Base-by-base conservation (phyloP, 2,329 filamentous ascomycete species). In the Sclerotinia borealis region DNA sequence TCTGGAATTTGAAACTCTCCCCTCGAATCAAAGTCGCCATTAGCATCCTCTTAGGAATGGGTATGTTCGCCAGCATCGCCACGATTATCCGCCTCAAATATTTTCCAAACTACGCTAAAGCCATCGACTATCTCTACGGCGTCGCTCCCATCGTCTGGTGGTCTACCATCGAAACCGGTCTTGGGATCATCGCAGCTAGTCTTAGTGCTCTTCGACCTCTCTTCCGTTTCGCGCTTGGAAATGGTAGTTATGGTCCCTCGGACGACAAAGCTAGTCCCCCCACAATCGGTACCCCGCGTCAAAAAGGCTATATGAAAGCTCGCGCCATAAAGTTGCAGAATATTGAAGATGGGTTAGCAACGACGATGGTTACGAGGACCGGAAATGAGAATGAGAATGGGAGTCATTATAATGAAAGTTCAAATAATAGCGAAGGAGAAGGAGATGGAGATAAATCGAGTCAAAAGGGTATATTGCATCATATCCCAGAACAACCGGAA, bases 71-170 rank as follows among this genome's bases (percentile, higher is more conserved):
- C 11, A 61, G 48, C 19, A 27, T 54, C 17, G 59, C 59, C 6
- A 61, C 59, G 8, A 54, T 61, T 19, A 22, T 61, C 10, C 59
- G 59, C 15, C 19, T 61, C 11, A 61, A 34, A 34, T 61, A 61
- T 25, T 54, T 61, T n/a, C 47, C 34, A 25, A 19, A 61, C 10
- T 54, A 61, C n/a, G 49, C 25, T n/a, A 51, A 34, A 31, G 4
- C 59, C 5, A 7, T 34, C 19, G 48, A 61, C 27, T 61, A 61
- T 54, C 59, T 61, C 11, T 61, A 41, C 9, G 19, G n/a, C n/a
- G 59, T 61, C 13, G 48, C 59, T 2, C 59, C 59, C 36, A 61
- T 61, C 11, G 48, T 54, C 25, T 52, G 47, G 36, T 61, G 48
- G 48, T 61, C 59, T n/a, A 61, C 48, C 25, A 27, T 61, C 3